Conservation (phyloP, 2,329 filamentous ascomycete species). For the Arthrinium puccinioides region DNA sequence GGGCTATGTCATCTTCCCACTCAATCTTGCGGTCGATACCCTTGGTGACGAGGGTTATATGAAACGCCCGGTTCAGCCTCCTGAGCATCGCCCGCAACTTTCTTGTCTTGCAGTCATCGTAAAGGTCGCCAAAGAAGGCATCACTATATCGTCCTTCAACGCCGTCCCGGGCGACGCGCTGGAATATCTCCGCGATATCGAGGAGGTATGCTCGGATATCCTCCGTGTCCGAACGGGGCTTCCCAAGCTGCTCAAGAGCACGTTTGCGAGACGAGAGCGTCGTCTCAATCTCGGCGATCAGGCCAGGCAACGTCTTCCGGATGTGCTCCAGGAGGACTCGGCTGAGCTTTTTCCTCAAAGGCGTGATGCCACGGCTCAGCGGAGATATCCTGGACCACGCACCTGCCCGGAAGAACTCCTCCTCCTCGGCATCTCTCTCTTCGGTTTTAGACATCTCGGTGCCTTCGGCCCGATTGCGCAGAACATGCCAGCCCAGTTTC, state of each 20-base stretch:
- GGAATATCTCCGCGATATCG: constrained; percentile 27
- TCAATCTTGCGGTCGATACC: constrained; percentile 16
- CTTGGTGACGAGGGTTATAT: constrained; percentile 17
- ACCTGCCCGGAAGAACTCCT: constrained; percentile 21
- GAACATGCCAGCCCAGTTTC: constrained; percentile 18
- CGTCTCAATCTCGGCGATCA: constrained; percentile 18
- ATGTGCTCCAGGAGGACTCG: constrained; percentile 24
- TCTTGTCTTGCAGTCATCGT: constrained; percentile 13
- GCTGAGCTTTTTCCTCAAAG: constrained; percentile 28
- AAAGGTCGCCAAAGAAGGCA: constrained; percentile 28
- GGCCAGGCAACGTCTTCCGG: constrained; percentile 17
- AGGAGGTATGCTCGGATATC: constrained; percentile 26
- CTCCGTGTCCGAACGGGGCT: constrained; percentile 15
- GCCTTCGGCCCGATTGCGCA: constrained; percentile 38
- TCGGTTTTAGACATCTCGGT: constrained; percentile 13
- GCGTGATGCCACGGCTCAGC: constrained; percentile 24
- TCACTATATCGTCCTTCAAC: constrained; percentile 32
- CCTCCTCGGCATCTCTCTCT: constrained; percentile 23
- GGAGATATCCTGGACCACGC: constrained; percentile 20
- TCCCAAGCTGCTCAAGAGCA: constrained; percentile 14
- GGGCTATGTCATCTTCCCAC: neutral
- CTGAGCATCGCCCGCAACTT: constrained; percentile 24
- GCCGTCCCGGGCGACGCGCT: constrained; percentile 26
- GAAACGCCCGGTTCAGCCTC: constrained; percentile 23
- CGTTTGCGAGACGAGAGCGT: constrained; percentile 9